Conservation (phyloP, 768 basidiomycete species). For the Termitomyces sp. region DNA sequence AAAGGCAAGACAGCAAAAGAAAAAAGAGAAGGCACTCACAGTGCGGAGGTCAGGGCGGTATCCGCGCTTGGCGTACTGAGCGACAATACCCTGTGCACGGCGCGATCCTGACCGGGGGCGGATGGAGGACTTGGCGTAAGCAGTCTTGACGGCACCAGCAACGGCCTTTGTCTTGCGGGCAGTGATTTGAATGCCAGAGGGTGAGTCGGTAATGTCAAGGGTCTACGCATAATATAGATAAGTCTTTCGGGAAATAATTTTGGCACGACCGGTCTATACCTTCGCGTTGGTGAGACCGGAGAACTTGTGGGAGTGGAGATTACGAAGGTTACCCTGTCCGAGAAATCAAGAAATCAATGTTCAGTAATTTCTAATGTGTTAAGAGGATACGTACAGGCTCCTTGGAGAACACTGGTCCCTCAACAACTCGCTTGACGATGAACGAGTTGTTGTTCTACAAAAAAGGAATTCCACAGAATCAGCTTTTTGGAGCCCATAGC, state of each 20-base stretch:
- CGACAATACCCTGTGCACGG: constrained; percentile 61
- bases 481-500: neutral
- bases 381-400: constrained; percentile 61
- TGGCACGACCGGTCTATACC: constrained; percentile 30
- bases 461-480: neutral
- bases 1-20: constrained; percentile 2
- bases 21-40: constrained; percentile 40
- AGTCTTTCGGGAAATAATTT: neutral
- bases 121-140: constrained; percentile 44
- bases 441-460: constrained; percentile 77
- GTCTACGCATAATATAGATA: constrained; percentile 34
- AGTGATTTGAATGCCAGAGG: constrained; percentile 51
- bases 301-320: constrained; percentile 88
- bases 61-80: constrained; percentile 51
- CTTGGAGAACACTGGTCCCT: constrained; percentile 77
- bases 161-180: constrained; percentile 62
- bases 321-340: constrained; percentile 74
- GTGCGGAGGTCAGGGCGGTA: constrained; percentile 76
- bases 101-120: constrained; percentile 68
- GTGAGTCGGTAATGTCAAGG: constrained; percentile 54
- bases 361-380: neutral
- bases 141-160: constrained; percentile 41
- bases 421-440: constrained; percentile 69
- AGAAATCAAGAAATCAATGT: neutral
- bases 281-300: constrained; percentile 85